These are phyloP conservation scores for Adansonia gregorii DNA, from an alignment of 441 rosid genomes.

Conservation along the genomic window DNA sequence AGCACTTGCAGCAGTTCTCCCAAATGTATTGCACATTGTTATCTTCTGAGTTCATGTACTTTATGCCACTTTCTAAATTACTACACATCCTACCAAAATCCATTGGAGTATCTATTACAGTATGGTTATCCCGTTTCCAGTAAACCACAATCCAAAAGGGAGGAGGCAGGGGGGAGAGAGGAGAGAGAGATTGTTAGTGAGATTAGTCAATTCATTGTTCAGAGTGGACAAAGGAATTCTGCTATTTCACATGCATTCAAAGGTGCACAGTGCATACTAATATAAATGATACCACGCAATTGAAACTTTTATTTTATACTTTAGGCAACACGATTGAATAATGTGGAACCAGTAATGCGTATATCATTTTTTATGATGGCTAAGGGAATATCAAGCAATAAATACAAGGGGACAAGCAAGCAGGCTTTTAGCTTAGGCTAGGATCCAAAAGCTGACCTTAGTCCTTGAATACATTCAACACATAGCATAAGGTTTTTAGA, in stretches of 20 bases:
- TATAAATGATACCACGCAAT: slow-evolving; percentile 2
- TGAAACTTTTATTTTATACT: slow-evolving; percentile 5
- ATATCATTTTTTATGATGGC: slow-evolving; percentile 8
- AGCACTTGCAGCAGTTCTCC: slow-evolving; percentile 53
- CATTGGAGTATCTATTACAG: slow-evolving; percentile 55
- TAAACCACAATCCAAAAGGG: slow-evolving; percentile 6
- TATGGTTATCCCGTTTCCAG: slow-evolving; percentile 45
- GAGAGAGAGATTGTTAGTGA: slow-evolving; percentile 2
- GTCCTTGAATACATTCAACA: slow-evolving; percentile 12
- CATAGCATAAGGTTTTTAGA: background rate
- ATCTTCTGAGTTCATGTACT: slow-evolving; percentile 51
- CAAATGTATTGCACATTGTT: slow-evolving; percentile 55
- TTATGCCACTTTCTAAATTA: slow-evolving; percentile 47
- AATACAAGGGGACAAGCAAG: slow-evolving; percentile 10
- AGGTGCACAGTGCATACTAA: background rate
- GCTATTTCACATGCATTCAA: slow-evolving; percentile 3
- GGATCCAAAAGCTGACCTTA: background rate
- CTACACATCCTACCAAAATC: slow-evolving; percentile 58
- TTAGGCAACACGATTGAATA: slow-evolving; percentile 2
- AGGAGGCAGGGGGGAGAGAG: background rate
- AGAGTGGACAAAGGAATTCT: background rate
- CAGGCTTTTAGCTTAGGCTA: slow-evolving; percentile 4
- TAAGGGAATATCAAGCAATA: background rate
- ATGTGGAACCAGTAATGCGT: background rate
- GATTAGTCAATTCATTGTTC: background rate